Conservation (phyloP, 768 basidiomycete species). For the Hypholoma fasciculare region DNA sequence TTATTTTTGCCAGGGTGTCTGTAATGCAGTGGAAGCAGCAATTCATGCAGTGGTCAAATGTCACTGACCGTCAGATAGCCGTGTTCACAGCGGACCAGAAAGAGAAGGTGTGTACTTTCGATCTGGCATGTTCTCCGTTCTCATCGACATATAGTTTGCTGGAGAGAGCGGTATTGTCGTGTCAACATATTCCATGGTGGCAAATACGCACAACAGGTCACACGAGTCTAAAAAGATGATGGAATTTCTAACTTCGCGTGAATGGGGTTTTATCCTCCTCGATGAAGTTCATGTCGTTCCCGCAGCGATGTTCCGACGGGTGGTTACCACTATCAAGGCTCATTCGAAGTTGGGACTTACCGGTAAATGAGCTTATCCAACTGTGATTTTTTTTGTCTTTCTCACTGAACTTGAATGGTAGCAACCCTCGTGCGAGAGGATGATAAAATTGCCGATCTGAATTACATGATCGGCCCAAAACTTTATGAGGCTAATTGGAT, state of each 20-base stretch:
- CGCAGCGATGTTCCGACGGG: constrained; percentile 96
- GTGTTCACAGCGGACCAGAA: constrained; percentile 98
- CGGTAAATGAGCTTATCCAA: constrained; percentile 46
- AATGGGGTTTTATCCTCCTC: constrained; percentile 97
- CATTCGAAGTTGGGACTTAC: constrained; percentile 98
- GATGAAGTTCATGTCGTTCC: constrained; percentile 99
- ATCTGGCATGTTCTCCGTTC: neutral
- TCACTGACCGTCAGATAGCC: constrained; percentile 94
- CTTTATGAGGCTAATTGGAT: constrained; percentile 99
- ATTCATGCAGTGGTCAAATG: constrained; percentile 98
- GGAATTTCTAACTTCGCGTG: constrained; percentile 97
- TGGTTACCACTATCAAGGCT: constrained; percentile 98
- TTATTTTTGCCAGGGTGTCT: constrained; percentile 56
- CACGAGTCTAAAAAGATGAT: constrained; percentile 99
- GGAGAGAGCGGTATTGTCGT: constrained; percentile 98
- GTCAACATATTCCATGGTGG: constrained; percentile 99
- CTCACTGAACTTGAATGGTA: constrained; percentile 25
- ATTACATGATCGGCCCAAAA: constrained; percentile 99
- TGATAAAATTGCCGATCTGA: constrained; percentile 97
- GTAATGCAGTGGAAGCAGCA: constrained; percentile 99
- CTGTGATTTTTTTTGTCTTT: neutral
- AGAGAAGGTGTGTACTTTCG: constrained; percentile 66
- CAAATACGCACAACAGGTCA: constrained; percentile 97
- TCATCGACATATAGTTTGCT: constrained; percentile 63
- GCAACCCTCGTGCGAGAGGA: constrained; percentile 98